Evolutionary conservation across 2,329 filamentous ascomycete species (phyloP), one percentile per base, ranked within the genome.

Genomic region (Aspergillus sergii): DNA sequence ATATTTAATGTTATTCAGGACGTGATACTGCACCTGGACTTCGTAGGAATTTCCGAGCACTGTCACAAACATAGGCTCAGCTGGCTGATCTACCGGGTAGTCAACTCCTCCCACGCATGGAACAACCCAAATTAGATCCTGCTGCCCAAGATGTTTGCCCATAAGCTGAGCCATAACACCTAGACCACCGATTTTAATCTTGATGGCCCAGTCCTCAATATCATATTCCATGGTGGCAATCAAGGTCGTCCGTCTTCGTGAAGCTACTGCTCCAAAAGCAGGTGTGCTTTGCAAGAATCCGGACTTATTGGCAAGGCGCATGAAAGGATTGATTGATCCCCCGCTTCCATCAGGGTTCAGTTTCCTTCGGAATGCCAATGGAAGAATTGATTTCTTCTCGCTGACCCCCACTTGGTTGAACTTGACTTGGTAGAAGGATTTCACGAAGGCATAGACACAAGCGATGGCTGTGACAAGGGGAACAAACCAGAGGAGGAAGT

Each of bases 171-270:
- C 88, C 88, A 91, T 91, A 64, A 90, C 88, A 73, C 88, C 88
- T 5, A 91, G 80, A 64, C 88, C 88, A 64, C 88, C 88, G 54
- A 91, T 91, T 77, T 91, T 91, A 77, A 91, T 88, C 75, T 89
- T 90, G 77, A 91, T 88, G 4, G 77, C 82, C 86, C 88, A 90
- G 71, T 91, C 88, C 60, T 88, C 86, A 64, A 91, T 90, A 65
- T 90, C 87, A 75, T 91, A 91, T 74, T 91, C 88, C 86, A 91
- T 89, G 8, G 88, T 90, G 14, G 87, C 88, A 59, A 91, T 89
- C 26, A 91, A 81, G 2, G 89, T 85, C 36, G 84, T 89, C n/a
- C 85, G 79, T 51, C 80, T 64, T 41, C 68, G 72, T 23, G 79
- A 74, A n/a, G 68, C 66, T 46, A 70, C 73, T 39, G 67, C 68